Conservation (phyloP, 495 filamentous ascomycete genomes). For the Pseudoneurospora amorphoporcata region DNA sequence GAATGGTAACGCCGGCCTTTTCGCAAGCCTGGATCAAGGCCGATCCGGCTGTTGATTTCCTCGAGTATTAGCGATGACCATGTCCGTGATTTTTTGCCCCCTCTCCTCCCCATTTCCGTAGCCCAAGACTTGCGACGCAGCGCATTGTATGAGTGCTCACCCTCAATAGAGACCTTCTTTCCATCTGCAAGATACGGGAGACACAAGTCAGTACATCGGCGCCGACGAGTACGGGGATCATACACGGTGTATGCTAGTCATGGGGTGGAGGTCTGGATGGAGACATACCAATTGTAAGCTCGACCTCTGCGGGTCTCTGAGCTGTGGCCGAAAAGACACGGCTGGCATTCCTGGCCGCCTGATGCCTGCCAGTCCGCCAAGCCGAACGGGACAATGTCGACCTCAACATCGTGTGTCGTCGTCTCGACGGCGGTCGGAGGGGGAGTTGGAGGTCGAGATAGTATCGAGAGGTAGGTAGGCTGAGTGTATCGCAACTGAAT, state of each 20-base stretch:
- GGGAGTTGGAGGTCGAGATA: conserved; percentile 18
- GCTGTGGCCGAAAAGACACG: conserved; percentile 67
- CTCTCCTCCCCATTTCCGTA: neutral
- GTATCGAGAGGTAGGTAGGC: neutral
- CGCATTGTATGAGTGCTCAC: conserved; percentile 32
- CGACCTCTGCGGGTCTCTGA: conserved; percentile 72
- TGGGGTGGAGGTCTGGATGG: neutral
- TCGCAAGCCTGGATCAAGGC: conserved; percentile 98
- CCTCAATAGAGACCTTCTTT: conserved; percentile 92
- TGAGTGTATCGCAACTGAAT: neutral
- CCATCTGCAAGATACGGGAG: conserved; percentile 51
- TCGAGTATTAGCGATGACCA: conserved; percentile 9
- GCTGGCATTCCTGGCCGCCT: conserved; percentile 46
- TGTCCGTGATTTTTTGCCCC: neutral
- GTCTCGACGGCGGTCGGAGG: conserved; percentile 37
- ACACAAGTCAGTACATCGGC: conserved; percentile 21
- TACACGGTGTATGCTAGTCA: neutral
- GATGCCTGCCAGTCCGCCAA: conserved; percentile 63
- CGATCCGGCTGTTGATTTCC: conserved; percentile 55
- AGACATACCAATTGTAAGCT: conserved; percentile 80
- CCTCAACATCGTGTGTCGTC: conserved; percentile 65
- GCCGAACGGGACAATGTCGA: conserved; percentile 78
- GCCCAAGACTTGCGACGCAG: neutral
- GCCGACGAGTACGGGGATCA: neutral
- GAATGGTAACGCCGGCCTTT: conserved; percentile 86